phyloP scores from a whole-genome alignment of 768 basidiomycete genomes.

The Botryobasidium botryosum region DNA sequence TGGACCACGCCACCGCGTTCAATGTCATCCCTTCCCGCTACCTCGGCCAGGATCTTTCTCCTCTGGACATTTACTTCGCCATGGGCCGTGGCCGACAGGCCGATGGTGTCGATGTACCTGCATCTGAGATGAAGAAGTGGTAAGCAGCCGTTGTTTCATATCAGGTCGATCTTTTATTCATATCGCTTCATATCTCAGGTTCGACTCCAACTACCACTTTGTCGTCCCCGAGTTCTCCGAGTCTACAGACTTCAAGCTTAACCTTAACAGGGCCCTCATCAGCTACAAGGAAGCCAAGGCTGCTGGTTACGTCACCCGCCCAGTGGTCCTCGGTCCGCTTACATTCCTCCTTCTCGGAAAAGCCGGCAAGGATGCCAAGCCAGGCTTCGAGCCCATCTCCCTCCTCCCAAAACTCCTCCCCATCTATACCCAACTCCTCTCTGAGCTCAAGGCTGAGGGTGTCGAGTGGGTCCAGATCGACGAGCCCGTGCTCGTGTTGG shows the following conservation, averaged over 20 bases:
- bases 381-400: conserved; percentile 80
- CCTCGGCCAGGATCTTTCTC: conserved; percentile 63
- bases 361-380: conserved; percentile 63
- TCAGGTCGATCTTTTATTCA: conserved; percentile 2
- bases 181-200: conserved; percentile 33
- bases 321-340: conserved; percentile 88
- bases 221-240: conserved; percentile 95
- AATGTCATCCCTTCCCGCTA: conserved; percentile 96
- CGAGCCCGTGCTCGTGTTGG: conserved; percentile 90
- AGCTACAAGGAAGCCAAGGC: conserved; percentile 92
- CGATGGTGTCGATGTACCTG: conserved; percentile 87
- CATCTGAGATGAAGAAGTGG: conserved; percentile 99
- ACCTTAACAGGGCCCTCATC: conserved; percentile 87
- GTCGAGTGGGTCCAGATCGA: conserved; percentile 93
- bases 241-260: conserved; percentile 81
- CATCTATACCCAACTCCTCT: conserved; percentile 77
- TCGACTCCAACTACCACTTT: conserved; percentile 97
- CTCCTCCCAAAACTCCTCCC: conserved; percentile 81
- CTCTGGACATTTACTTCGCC: conserved; percentile 93
- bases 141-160: conserved; percentile 23
- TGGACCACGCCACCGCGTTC: conserved; percentile 92
- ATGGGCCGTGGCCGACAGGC: conserved; percentile 98
- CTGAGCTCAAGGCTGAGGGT: conserved; percentile 83
- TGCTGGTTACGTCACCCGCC: conserved; percentile 77
- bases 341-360: conserved; percentile 92